phyloP scores from a whole-genome alignment of 345 rosid species.

The Excoecaria cochinchinensis region DNA sequence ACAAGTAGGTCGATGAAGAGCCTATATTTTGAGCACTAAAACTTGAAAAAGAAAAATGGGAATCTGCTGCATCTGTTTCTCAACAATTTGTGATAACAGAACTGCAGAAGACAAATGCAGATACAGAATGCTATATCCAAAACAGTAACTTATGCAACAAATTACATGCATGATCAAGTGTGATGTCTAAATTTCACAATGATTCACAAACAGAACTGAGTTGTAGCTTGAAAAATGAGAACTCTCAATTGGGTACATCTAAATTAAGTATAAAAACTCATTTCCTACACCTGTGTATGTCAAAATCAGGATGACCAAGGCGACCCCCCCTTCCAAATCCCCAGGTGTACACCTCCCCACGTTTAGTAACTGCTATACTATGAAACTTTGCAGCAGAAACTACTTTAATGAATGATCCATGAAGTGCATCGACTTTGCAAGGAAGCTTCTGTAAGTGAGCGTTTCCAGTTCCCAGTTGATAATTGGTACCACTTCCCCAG shows the following conservation, averaged over 20 bases:
- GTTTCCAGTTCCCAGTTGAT: constrained; percentile 96
- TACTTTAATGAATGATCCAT: constrained; percentile 60
- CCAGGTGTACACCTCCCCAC: constrained; percentile 91
- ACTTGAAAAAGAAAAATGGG: constrained; percentile 5
- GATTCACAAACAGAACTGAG: neutral
- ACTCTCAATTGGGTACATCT: too few species aligned
- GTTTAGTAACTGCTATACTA: constrained; percentile 71
- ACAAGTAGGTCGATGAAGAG: neutral
- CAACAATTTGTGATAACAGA: neutral
- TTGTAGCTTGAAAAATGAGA: neutral
- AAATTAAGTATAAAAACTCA: neutral
- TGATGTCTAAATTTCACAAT: neutral
- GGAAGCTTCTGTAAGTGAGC: constrained; percentile 86
- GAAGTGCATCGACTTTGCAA: constrained; percentile 88
- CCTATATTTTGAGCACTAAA: constrained; percentile 13
- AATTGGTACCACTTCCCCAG: constrained; percentile 98
- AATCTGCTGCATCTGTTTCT: constrained; percentile 7
- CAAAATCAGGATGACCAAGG: constrained; percentile 99
- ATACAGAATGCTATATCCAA: constrained; percentile 13
- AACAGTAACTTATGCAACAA: neutral
- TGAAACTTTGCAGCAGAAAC: constrained; percentile 95
- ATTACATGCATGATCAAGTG: neutral
- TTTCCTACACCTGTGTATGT: constrained; percentile 77
- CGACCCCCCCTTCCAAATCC: constrained; percentile 99
- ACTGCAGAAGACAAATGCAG: constrained; percentile 7